Evolutionary conservation across 169 alveolate genomes (phyloP).

Genomic region (Eimeria sp.): DNA sequence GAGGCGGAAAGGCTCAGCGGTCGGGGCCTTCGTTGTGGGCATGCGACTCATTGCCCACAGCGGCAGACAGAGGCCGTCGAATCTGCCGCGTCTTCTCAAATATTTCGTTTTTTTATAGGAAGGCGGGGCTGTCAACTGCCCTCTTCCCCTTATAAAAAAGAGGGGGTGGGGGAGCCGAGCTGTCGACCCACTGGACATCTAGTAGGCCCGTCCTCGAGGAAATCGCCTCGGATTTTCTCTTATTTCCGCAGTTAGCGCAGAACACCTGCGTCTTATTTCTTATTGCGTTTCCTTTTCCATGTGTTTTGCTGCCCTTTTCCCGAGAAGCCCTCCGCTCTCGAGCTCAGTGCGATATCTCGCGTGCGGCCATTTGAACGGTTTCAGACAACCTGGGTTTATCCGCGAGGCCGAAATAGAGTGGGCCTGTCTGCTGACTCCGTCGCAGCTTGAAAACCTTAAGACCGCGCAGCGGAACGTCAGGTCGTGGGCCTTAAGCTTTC

Average conservation of each 20-base stretch:
- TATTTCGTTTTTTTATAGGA: neutral
- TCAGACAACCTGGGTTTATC: conserved; percentile 3
- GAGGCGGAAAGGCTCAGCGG: conserved; percentile 22
- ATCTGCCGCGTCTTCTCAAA: neutral
- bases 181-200: conserved; percentile 45
- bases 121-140: neutral
- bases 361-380: conserved; percentile 6
- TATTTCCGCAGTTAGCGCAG: neutral
- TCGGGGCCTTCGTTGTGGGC: conserved; percentile 64
- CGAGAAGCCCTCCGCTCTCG: neutral
- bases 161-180: neutral
- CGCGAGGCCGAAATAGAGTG: neutral
- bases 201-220: conserved; percentile 2
- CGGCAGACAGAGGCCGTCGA: conserved; percentile 11
- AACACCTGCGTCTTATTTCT: neutral
- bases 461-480: neutral
- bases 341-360: neutral
- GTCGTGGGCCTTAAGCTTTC: neutral
- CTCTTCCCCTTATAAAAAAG: neutral
- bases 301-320: neutral
- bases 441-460: neutral
- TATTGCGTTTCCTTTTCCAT: neutral
- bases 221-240: conserved; percentile 1
- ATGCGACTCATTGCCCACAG: conserved; percentile 54
- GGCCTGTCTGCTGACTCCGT: neutral